A percentile compares a stretch with the other conserved stretches of the same genome.
These are phyloP conservation scores for Metarhizium album DNA, from an alignment of 2,329 filamentous ascomycete species.

Conservation along the genomic window DNA sequence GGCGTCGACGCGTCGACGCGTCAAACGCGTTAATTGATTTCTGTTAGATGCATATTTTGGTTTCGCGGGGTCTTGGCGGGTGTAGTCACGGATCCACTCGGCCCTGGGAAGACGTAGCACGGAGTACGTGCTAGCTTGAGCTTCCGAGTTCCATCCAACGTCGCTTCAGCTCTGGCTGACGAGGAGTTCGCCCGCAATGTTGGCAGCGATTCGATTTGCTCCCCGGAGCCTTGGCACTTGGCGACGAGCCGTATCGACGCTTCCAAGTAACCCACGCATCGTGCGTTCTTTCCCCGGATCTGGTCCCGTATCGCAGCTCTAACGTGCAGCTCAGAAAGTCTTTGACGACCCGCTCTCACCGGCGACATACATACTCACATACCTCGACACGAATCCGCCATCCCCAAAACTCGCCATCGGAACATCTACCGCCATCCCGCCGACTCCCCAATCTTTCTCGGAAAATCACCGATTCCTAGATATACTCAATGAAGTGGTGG, in stretches of 20 bases:
- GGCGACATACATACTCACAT: constrained; percentile 43
- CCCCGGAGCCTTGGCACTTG: constrained; percentile 11
- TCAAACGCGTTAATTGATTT: constrained; percentile 25
- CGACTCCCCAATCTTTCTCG: constrained; percentile 47
- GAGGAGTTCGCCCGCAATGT: constrained; percentile 12
- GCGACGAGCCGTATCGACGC: constrained; percentile 30
- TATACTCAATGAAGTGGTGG: constrained; percentile 47
- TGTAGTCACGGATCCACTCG: too few species aligned
- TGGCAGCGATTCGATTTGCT: constrained; percentile 15
- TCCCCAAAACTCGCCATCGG: constrained; percentile 45
- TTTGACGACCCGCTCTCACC: constrained; percentile 37
- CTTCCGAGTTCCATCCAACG: too few species aligned
- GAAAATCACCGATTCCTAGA: constrained; percentile 49
- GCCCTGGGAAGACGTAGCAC: too few species aligned
- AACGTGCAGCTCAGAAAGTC: constrained; percentile 38
- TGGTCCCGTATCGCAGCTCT: neutral
- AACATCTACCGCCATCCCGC: constrained; percentile 45
- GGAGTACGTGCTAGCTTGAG: too few species aligned
- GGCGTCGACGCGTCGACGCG: constrained; percentile 20
- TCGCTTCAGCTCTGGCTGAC: neutral
- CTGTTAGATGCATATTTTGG: constrained; percentile 14
- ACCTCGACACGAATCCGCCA: constrained; percentile 48
- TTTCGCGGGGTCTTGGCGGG: constrained; percentile 2
- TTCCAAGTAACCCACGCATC: constrained; percentile 42
- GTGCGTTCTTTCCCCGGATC: constrained; percentile 24